These are phyloP conservation scores for Danielia reshetovae DNA, from an alignment of 805 yeast species.

Conservation along the genomic window DNA sequence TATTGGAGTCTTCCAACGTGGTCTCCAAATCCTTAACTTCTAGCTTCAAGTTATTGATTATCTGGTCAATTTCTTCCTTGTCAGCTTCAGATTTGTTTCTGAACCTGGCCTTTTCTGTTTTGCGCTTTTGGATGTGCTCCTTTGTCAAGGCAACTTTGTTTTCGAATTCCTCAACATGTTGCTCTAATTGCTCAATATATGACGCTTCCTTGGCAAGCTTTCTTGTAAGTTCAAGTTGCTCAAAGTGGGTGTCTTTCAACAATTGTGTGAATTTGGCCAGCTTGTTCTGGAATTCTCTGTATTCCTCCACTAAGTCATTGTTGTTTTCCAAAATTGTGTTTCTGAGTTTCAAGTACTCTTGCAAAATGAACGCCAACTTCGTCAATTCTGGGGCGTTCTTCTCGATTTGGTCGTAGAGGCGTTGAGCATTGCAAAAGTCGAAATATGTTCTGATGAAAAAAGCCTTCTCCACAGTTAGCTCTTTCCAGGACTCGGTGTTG, in stretches of 20 bases:
- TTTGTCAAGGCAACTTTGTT: constrained; percentile 7
- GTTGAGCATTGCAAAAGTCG: constrained; percentile 56
- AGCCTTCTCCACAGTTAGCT: constrained; percentile 69
- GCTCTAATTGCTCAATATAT: constrained; percentile 4
- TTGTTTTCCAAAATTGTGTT: constrained; percentile 20
- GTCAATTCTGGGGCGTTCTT: constrained; percentile 75
- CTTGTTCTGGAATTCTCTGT: constrained; percentile 6
- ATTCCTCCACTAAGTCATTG: constrained; percentile 15
- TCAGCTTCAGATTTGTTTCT: neutral
- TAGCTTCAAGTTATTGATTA: constrained; percentile 5
- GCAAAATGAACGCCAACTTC: constrained; percentile 57
- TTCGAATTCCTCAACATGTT: constrained; percentile 4
- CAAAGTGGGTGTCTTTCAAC: constrained; percentile 7
- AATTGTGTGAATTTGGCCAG: constrained; percentile 9
- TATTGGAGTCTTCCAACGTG: constrained; percentile 6
- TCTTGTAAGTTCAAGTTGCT: constrained; percentile 8
- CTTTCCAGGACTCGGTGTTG: constrained; percentile 63
- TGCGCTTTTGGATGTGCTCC: constrained; percentile 8
- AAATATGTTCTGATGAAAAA: constrained; percentile 67
- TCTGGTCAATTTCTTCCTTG: neutral
- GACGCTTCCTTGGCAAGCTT: constrained; percentile 11
- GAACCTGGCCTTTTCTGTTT: neutral
- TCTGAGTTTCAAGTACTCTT: constrained; percentile 53
- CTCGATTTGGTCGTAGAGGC: constrained; percentile 54
- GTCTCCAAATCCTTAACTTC: constrained; percentile 9